Conservation (phyloP, 805 yeast species). For the Pichia pseudocactophila region DNA sequence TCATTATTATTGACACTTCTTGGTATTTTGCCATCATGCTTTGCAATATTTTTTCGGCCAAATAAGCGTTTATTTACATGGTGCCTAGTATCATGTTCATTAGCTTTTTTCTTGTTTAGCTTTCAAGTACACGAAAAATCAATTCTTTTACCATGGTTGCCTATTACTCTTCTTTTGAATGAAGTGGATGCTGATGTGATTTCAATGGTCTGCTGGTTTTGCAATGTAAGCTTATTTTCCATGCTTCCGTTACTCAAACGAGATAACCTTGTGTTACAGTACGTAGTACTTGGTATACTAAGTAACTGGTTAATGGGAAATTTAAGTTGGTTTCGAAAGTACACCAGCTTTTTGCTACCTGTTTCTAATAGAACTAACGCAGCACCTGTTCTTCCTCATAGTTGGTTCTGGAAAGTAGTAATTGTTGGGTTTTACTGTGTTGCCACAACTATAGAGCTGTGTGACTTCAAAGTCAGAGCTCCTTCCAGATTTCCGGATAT, state of each 20-base stretch:
- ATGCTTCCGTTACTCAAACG: slow-evolving; percentile 78
- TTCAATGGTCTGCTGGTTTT: slow-evolving; percentile 81
- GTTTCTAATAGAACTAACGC: slow-evolving; percentile 22
- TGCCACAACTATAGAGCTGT: slow-evolving; percentile 40
- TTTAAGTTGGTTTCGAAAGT: slow-evolving; percentile 43
- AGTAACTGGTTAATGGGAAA: slow-evolving; percentile 78
- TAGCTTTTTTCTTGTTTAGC: slow-evolving; percentile 83
- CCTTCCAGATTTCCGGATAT: slow-evolving; percentile 69
- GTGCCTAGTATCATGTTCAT: slow-evolving; percentile 73
- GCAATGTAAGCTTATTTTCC: slow-evolving; percentile 76
- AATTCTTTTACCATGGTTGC: slow-evolving; percentile 79
- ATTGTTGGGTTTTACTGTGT: slow-evolving; percentile 46
- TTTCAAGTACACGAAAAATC: slow-evolving; percentile 96
- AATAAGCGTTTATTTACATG: slow-evolving; percentile 46
- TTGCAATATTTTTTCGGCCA: slow-evolving; percentile 43
- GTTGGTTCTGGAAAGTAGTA: slow-evolving; percentile 39
- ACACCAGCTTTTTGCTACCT: slow-evolving; percentile 14
- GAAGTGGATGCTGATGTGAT: slow-evolving; percentile 48
- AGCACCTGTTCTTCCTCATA: slow-evolving; percentile 37
- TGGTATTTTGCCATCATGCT: slow-evolving; percentile 48
- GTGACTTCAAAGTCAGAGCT: slow-evolving; percentile 44
- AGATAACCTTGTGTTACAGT: slow-evolving; percentile 70
- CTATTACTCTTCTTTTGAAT: slow-evolving; percentile 60
- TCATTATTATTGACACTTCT: slow-evolving; percentile 47
- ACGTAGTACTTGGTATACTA: slow-evolving; percentile 46